Conservation (phyloP, 768 basidiomycete genomes). For the Sarcodon aspratus region DNA sequence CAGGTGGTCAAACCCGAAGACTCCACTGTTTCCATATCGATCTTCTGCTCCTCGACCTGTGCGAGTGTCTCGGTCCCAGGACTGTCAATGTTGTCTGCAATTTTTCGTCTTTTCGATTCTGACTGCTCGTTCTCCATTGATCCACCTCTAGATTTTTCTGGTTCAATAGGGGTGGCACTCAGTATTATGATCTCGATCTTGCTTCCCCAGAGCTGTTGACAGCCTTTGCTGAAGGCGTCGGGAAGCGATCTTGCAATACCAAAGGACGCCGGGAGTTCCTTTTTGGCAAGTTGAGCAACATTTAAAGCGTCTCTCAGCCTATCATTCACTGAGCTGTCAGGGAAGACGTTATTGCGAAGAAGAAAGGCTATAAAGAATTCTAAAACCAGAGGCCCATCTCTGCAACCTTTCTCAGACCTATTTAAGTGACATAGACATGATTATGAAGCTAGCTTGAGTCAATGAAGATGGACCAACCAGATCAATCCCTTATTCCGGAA, state of each 20-base stretch:
- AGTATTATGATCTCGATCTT: conserved; percentile 4
- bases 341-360: conserved; percentile 41
- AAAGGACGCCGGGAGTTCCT: conserved; percentile 41
- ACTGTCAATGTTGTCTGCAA: conserved; percentile 14
- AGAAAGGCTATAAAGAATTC: conserved; percentile 52
- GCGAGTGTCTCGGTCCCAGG: conserved; percentile 14
- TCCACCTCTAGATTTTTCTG: conserved; percentile 7
- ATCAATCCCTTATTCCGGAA: conserved; percentile 58
- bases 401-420: conserved; percentile 22
- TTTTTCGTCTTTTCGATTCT: conserved; percentile 18
- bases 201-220: conserved; percentile 36
- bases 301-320: conserved; percentile 34
- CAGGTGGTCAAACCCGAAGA: neutral
- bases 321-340: conserved; percentile 33
- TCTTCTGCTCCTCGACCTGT: conserved; percentile 3
- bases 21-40: conserved; percentile 1
- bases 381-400: conserved; percentile 40
- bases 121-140: conserved; percentile 5
- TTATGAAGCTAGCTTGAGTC: conserved; percentile 1
- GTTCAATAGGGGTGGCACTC: conserved; percentile 1
- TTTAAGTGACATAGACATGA: neutral
- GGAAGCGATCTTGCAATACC: conserved; percentile 34
- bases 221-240: conserved; percentile 38
- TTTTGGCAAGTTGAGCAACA: conserved; percentile 27
- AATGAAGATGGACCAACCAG: conserved; percentile 34